Base-by-base conservation (phyloP, 1,284 basidiomycete genomes). In the Lentinula novae-zelandiae region DNA sequence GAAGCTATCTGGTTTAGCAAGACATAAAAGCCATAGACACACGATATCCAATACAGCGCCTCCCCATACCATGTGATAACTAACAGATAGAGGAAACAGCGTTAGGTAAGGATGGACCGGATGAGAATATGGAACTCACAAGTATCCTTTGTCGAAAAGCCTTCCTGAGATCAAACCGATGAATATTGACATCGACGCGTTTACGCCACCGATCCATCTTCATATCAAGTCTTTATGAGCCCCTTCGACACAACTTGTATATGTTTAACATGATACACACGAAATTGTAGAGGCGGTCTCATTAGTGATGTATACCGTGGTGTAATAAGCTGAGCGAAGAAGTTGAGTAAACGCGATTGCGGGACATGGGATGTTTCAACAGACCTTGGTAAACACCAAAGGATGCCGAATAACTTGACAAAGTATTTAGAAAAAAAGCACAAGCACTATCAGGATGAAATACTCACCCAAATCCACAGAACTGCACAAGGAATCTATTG, bases 191-290 rank as follows among this genome's bases (percentile, higher is more conserved):
- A 81, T 64, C 60, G 75, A 78, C n/a, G 75, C 70, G 64, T 75
- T 80, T 13, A 77, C 67, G 33, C 80, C 79, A 42, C 82, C 82
- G 63, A 84, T 80, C 82, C 82, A 84, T 20, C 76, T 77, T 6
- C 17, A 8, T n/a, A 9, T 8, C 12, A 12, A 38, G 36, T 12
- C 36, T 38, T 42, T n/a, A 42, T 42, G 40, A 42, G 40, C 15
- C n/a, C 40, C n/a, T 42, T n/a, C 40, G 12, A 42, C 40, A 38
- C 12, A 12, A 1, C 2, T 2, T 12, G 36, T 9, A 38, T 13
- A n/a, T 42, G 15, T 13, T n/a, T 42, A 7, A 5, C 20, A 33
- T 34, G 27, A 27, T 22, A 52, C 76, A 63, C 58, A 73, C 77
- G 77, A 72, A 51, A 78, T 73, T 5, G 69, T 60, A 22, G 76